These are phyloP conservation scores for Cladosporium colombiae DNA, from an alignment of 2,329 filamentous ascomycete species.

Conservation along the genomic window DNA sequence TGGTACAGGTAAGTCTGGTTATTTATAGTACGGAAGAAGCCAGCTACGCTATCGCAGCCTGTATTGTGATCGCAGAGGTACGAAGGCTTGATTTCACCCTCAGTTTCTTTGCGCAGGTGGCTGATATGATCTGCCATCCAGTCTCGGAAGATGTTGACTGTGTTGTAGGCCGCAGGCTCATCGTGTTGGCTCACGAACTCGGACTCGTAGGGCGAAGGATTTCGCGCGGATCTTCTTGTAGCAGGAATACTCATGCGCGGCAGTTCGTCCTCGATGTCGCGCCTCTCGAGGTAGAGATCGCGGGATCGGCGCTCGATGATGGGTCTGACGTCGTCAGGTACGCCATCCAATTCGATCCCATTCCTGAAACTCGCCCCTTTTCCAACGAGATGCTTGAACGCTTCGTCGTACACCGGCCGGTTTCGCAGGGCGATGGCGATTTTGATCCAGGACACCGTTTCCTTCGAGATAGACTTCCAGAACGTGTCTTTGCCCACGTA, in stretches of 20 bases:
- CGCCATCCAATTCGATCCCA: not conserved
- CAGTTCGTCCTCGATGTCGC: constrained; percentile 26
- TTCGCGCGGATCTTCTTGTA: too few relatives aligned
- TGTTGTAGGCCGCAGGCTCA: constrained; percentile 32
- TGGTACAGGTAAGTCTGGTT: constrained; percentile 34
- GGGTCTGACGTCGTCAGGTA: constrained; percentile 21
- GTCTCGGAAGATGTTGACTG: constrained; percentile 38
- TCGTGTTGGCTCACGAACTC: constrained; percentile 19
- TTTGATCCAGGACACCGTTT: constrained; percentile 38
- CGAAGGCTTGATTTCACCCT: not conserved
- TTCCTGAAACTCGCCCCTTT: constrained; percentile 28
- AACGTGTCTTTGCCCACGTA: constrained; percentile 23
- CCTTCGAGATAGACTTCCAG: constrained; percentile 27
- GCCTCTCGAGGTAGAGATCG: constrained; percentile 24
- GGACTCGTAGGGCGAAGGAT: too few relatives aligned
- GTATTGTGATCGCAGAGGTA: constrained; percentile 22
- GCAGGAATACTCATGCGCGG: constrained; percentile 31
- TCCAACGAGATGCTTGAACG: constrained; percentile 40
- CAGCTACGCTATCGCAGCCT: constrained; percentile 19
- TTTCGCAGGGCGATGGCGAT: constrained; percentile 35
- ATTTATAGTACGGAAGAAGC: constrained; percentile 35
- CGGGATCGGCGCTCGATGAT: constrained; percentile 27
- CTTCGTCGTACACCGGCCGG: constrained; percentile 39
- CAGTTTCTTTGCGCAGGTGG: not conserved
- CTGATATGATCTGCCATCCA: constrained; percentile 30